Evolutionary conservation across 805 yeast genomes (phyloP), one percentile per base, ranked within the genome.

Genomic region (Dipodascus geniculatus): DNA sequence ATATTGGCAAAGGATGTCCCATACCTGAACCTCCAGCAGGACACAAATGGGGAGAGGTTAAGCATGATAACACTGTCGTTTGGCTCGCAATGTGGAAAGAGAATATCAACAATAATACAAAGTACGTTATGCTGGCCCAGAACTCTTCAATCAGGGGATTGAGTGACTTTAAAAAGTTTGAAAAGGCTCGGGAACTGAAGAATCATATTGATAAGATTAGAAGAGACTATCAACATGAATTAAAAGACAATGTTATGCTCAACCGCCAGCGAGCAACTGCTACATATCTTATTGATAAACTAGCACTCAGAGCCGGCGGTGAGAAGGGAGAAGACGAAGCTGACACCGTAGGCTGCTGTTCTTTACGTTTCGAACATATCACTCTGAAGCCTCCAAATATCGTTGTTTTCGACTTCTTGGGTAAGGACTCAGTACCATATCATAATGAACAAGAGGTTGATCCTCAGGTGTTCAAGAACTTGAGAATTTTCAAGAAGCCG

Each of bases 51-150:
- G 96, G 86, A 16, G 96, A 87, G 60, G 75, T 91, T 23, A 78
- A 77, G 59, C 95, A 90, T 66, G 97, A 91, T 66, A 84, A 85
- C 61, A 83, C 89, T 0, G 97, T 90, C 23, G 81, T 91, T 11
- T 91, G 99, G 99, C 74, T 91, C 53, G 98, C 97, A 0, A 89
- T 84, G 86, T 91, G 97, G 97, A 82, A 85, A 65, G 98, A 91
- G 68, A 91, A 91, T 64, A 86, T 91, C 60, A 81, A 87, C 50
- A 86, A 85, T 59, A 76, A 84, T 24, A 79, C 82, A 61, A 91
- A 91, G 68, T 91, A 91, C 65, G 98, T 91, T 52, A 74, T 95
- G 64, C 81, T 91, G 68, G 96, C 96, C 3, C 93, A 91, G 20
- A 87, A 80, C 60, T 90, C 97, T 0, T 84, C 96, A 1, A 72